Evolutionary conservation across 208 protist genomes (phyloP).

Genomic region (Borovskyia barvae): DNA sequence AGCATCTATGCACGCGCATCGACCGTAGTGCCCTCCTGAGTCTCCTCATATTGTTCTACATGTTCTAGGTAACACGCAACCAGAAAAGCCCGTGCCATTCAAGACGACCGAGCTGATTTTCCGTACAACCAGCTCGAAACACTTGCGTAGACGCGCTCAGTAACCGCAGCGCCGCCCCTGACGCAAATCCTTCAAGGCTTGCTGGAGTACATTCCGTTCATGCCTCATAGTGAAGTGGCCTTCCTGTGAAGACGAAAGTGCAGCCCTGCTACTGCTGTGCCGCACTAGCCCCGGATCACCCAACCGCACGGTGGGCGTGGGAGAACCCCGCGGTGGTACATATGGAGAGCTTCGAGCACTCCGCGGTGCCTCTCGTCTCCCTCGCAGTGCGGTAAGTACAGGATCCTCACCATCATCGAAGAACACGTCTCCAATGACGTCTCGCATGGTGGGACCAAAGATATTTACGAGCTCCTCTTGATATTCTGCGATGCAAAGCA

Average conservation of each 20-base stretch:
- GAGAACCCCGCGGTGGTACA: neutral
- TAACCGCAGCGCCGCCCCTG: conserved; percentile 1
- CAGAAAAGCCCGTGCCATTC: no score
- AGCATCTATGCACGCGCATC: no score
- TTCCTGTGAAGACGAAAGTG: conserved; percentile 1
- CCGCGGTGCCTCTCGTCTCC: neutral
- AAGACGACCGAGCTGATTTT: no score
- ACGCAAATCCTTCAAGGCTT: conserved; percentile 24
- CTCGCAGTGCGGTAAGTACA: conserved; percentile 11
- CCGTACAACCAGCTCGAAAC: neutral
- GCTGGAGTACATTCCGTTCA: conserved; percentile 19
- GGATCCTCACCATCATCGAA: conserved; percentile 34
- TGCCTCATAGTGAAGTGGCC: neutral
- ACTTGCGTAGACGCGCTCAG: neutral
- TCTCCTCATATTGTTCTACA: no score
- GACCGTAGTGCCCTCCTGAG: no score
- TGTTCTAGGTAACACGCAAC: neutral
- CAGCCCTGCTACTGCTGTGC: neutral
- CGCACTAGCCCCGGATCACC: neutral
- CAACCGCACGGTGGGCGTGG: neutral
- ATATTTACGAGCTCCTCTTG: conserved; percentile 62
- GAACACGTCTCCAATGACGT: conserved; percentile 45
- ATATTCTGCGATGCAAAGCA: conserved; percentile 33
- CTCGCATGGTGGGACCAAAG: conserved; percentile 43
- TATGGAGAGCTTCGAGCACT: neutral